Evolutionary conservation across 768 basidiomycete species (phyloP).

Genomic region (Hygrocybe punicea): DNA sequence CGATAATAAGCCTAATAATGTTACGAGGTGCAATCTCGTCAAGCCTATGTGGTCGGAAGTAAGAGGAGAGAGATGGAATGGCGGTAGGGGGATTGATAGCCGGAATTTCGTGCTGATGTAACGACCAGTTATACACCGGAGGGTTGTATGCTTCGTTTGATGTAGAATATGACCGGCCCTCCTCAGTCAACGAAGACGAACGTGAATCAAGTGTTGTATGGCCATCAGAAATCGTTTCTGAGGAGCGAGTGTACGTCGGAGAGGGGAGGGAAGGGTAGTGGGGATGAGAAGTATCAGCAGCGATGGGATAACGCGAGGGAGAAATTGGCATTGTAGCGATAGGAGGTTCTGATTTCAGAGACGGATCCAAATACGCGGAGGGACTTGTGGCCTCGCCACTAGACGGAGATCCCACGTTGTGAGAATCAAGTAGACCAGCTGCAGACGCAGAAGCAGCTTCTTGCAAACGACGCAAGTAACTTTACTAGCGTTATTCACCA

Average conservation of each 20-base stretch:
- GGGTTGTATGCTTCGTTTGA: constrained; percentile 56
- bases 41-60: constrained; percentile 70
- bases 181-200: constrained; percentile 41
- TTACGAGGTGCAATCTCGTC: constrained; percentile 82
- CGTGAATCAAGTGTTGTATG: constrained; percentile 26
- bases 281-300: background rate
- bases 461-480: constrained; percentile 76
- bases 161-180: constrained; percentile 42
- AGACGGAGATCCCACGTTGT: constrained; percentile 1
- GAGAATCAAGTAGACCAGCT: constrained; percentile 35
- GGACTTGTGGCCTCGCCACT: background rate
- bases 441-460: constrained; percentile 65
- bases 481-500: constrained; percentile 27
- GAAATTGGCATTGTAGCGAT: background rate
- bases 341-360: background rate
- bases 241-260: constrained; percentile 39
- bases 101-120: constrained; percentile 49
- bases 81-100: constrained; percentile 44
- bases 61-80: constrained; percentile 65
- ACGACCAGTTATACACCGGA: constrained; percentile 68
- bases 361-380: background rate
- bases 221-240: constrained; percentile 29
- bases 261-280: constrained; percentile 24
- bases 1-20: constrained; percentile 75
- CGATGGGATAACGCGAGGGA: background rate